Evolutionary conservation across 805 yeast species (phyloP).

Genomic region (Jamesozyma piceae): DNA sequence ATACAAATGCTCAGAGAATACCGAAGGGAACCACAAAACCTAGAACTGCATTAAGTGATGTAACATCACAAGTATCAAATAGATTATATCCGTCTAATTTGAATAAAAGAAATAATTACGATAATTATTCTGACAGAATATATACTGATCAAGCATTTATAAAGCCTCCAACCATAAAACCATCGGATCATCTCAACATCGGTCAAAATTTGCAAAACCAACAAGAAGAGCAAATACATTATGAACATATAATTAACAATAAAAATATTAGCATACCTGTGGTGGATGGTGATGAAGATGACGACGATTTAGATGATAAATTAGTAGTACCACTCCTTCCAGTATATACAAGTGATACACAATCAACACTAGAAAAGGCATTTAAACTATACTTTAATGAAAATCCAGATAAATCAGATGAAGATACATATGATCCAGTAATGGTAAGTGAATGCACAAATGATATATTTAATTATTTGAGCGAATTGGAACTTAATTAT

Average conservation of each 20-base stretch:
- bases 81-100: not conserved
- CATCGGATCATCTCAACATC: not conserved
- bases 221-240: not conserved
- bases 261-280: not conserved
- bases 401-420: constrained; percentile 47
- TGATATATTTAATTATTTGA: constrained; percentile 64
- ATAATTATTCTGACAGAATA: not conserved
- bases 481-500: constrained; percentile 56
- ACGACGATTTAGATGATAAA: not conserved
- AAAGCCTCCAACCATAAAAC: not conserved
- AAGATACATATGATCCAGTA: constrained; percentile 66
- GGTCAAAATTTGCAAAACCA: not conserved
- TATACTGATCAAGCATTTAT: not conserved
- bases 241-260: not conserved
- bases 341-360: not conserved
- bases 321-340: constrained; percentile 2
- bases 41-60: constrained; percentile 16
- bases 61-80: constrained; percentile 12
- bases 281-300: not conserved
- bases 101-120: not conserved
- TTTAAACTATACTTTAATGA: not conserved
- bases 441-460: constrained; percentile 79
- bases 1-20: not conserved
- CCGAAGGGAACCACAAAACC: not conserved
- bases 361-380: constrained; percentile 1